These are phyloP conservation scores for Oenanthe sinensis DNA, from an alignment of 129 eudicot species.

Conservation along the genomic window DNA sequence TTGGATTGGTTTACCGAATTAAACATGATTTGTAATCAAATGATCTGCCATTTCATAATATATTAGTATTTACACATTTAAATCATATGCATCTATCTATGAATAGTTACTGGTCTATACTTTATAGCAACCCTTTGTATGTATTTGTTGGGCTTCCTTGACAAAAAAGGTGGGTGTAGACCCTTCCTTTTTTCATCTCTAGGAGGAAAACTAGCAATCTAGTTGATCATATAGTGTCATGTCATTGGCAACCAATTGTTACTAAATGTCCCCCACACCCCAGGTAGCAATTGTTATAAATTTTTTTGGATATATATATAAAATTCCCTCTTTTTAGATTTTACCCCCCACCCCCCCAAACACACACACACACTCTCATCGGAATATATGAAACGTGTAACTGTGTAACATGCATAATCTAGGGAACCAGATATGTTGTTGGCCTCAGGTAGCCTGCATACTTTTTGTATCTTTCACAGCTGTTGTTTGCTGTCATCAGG, in stretches of 20 bases:
- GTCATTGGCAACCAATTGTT: neutral
- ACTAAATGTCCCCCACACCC: no score
- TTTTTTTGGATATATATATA: no score
- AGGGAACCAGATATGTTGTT: neutral
- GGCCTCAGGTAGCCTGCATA: neutral
- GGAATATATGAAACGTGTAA: no score
- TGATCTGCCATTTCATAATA: neutral
- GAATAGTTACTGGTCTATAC: no score
- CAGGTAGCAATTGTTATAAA: no score
- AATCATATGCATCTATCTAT: neutral
- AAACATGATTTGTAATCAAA: neutral
- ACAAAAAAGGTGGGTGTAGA: neutral
- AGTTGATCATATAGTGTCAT: neutral
- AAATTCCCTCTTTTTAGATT: no score
- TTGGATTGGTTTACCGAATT: neutral
- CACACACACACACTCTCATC: no score
- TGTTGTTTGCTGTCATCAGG: constrained; percentile 40
- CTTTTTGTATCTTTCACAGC: neutral
- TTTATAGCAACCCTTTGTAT: no score
- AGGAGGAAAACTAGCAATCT: neutral
- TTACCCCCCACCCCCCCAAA: no score
- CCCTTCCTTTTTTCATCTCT: neutral
- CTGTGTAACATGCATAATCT: neutral
- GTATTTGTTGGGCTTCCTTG: no score
- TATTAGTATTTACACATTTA: neutral